Percentiles rank a stretch among this genome's conserved stretches.
Evolutionary conservation across 1,139 yeast species (phyloP).

Genomic region (Debaryomyces robertsiae): DNA sequence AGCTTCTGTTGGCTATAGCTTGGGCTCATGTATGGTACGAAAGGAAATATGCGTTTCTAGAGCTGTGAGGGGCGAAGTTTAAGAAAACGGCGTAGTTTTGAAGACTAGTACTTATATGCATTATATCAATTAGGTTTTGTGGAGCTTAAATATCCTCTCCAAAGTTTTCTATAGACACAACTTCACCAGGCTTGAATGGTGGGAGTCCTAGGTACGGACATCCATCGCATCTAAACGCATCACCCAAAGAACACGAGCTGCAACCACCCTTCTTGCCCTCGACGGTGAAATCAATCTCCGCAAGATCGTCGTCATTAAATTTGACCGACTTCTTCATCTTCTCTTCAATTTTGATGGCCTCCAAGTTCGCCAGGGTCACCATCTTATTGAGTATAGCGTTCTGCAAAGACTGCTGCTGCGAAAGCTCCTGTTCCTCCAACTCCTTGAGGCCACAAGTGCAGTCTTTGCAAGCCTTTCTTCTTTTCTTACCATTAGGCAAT

Average conservation of each 20-base stretch:
- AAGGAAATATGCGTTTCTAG: too few relatives aligned
- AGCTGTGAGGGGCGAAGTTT: too few relatives aligned
- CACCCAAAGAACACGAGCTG: constrained; percentile 95
- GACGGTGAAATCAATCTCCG: constrained; percentile 92
- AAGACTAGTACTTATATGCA: too few relatives aligned
- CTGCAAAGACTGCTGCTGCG: constrained; percentile 51
- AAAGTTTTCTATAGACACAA: constrained; percentile 52
- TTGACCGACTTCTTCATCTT: constrained; percentile 52
- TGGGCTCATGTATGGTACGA: too few relatives aligned
- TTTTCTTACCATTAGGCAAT: constrained; percentile 57
- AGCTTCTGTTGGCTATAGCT: too few relatives aligned
- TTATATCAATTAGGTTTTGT: too few relatives aligned
- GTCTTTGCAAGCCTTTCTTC: constrained; percentile 92
- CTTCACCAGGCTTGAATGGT: constrained; percentile 96
- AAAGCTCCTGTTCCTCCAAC: constrained; percentile 59
- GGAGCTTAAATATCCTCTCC: constrained; percentile 46
- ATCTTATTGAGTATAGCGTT: constrained; percentile 46
- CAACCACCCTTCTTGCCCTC: constrained; percentile 96
- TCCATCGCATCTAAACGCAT: constrained; percentile 97
- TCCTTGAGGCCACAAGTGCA: constrained; percentile 97
- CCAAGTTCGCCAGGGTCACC: constrained; percentile 55
- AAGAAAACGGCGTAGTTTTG: too few relatives aligned
- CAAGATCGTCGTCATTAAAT: constrained; percentile 64
- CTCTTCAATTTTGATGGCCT: constrained; percentile 57
- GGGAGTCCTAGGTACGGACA: constrained; percentile 97